Evolutionary conservation across 495 filamentous ascomycete species (phyloP), one percentile per base, ranked within the genome.

Genomic region (Lasiosphaeria miniovina): DNA sequence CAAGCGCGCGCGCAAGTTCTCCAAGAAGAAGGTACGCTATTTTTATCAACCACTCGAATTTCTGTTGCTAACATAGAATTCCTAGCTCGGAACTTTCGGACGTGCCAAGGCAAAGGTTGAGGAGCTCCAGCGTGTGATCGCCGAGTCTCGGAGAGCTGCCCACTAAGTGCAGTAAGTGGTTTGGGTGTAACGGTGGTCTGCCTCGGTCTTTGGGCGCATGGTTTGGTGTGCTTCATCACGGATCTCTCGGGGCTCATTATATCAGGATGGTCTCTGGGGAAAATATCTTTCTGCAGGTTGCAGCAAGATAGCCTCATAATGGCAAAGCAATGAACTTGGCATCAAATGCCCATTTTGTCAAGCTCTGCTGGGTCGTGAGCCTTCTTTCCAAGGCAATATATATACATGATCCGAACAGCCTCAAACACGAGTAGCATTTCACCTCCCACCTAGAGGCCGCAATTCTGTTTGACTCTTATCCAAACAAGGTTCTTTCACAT

Each of bases 21-120:
- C 94, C 66, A 98, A 98, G 93, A 97, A 96, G 88, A 85, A 94
- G 80, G 65, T 67, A 63, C 31, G 90, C 24, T 24, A 24, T 90
- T 84, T 63, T 82, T 60, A 57, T 40, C 43, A 31, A n/a, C 17
- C 0, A 14, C 34, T 15, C 14, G 14, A 40, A 36, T 24, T 32
- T 51, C 49, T 31, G 49, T 51, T 17, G n/a, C 57, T 63, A 41
- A 63, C 52, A 40, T 10, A n/a, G 6, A n/a, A 6, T 32, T 7
- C 7, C 8, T 35, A 67, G 68, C 93, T 98, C 82, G 94, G 94
- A 71, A 97, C 94, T 68, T 98, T 96, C 80, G 87, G 86, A 70
- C 92, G 94, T 73, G 94, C 93, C 67, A 98, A 98, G 93, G 84
- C 84, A 72, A 98, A 98, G 91, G 94, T 97, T 64, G 94, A 98